phyloP scores from a whole-genome alignment of 129 eudicot genomes.

The Centaurea solstitialis region DNA sequence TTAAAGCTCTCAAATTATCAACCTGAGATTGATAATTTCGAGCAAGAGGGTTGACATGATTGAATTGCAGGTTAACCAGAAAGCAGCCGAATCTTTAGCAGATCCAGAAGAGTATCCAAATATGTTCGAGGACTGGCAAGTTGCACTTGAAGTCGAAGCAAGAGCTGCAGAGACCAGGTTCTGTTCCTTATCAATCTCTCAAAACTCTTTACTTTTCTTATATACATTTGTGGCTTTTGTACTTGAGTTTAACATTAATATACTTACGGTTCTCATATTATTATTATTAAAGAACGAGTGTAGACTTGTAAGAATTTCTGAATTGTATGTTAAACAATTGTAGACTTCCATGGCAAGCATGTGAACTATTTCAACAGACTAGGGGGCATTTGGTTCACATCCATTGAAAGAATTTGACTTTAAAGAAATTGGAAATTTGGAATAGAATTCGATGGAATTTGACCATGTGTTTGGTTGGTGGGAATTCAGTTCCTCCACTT shows the following conservation, averaged over 20 bases:
- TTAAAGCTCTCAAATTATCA: background rate
- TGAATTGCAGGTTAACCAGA: constrained; percentile 72
- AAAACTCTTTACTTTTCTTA: background rate
- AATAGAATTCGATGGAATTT: too few species aligned
- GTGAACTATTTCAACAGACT: background rate
- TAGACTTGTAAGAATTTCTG: background rate
- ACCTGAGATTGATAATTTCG: background rate
- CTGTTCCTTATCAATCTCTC: background rate
- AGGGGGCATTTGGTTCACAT: too few species aligned
- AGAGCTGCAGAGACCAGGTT: constrained; percentile 88
- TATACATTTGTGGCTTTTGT: background rate
- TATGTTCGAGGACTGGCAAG: constrained; percentile 96
- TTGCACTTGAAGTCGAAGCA: constrained; percentile 85
- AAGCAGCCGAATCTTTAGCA: constrained; percentile 97
- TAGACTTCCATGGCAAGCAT: background rate
- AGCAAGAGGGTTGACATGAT: constrained; percentile 20
- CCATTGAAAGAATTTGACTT: too few species aligned
- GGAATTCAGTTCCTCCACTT: too few species aligned
- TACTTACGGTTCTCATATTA: background rate
- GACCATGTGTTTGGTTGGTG: too few species aligned
- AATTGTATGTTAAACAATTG: background rate
- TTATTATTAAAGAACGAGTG: background rate
- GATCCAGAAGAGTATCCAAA: constrained; percentile 96
- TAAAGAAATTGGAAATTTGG: too few species aligned
- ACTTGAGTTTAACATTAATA: background rate